Conservation (phyloP, 352 stramenopile species). For the Globisporangium acanthophoron region DNA sequence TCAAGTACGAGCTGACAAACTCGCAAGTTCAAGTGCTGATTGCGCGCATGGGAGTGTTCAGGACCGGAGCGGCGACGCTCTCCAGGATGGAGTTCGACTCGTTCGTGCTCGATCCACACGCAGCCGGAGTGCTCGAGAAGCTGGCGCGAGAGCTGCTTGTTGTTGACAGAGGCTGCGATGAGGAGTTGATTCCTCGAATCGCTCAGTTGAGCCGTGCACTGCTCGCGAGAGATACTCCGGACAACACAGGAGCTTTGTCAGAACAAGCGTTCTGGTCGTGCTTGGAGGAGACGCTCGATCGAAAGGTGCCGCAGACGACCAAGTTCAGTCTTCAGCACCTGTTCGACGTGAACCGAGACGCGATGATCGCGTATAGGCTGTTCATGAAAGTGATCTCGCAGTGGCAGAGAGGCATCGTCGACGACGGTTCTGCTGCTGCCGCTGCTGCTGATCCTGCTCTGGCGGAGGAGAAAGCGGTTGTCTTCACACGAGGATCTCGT, state of each 20-base stretch:
- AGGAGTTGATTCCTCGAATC: constrained; percentile 28
- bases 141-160: constrained; percentile 32
- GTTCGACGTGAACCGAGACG: constrained; percentile 63
- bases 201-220: constrained; percentile 44
- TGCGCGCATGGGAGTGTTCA: constrained; percentile 34
- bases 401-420: constrained; percentile 16
- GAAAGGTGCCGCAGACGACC: constrained; percentile 22
- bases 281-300: constrained; percentile 28
- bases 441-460: neutral
- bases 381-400: constrained; percentile 73
- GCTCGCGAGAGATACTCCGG: constrained; percentile 25
- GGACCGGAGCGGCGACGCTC: constrained; percentile 25
- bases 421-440: neutral
- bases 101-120: constrained; percentile 61
- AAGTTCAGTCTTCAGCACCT: constrained; percentile 46
- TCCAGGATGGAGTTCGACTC: constrained; percentile 79
- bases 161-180: constrained; percentile 5
- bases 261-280: constrained; percentile 22
- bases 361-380: constrained; percentile 58
- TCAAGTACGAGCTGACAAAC: constrained; percentile 35
- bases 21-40: constrained; percentile 37
- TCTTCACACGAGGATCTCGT: neutral
- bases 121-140: constrained; percentile 20
- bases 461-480: neutral
- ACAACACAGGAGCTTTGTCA: constrained; percentile 22